Evolutionary conservation across 164 flowering plant genomes (phyloP).

Genomic region (Litsea cubeba): DNA sequence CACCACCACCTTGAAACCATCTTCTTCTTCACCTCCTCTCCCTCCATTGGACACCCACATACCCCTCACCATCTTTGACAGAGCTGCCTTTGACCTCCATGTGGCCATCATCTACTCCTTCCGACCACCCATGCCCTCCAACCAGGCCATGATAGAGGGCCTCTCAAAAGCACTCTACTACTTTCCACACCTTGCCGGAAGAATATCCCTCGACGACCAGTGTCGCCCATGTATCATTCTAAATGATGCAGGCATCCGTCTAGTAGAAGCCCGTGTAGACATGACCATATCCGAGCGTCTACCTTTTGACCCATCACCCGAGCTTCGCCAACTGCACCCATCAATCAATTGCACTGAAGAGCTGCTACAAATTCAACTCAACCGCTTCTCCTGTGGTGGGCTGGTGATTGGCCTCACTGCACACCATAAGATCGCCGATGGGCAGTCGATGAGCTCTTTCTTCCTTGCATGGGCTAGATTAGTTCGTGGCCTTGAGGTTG

Average conservation of each 20-base stretch:
- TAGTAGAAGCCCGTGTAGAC: slow-evolving; percentile 7
- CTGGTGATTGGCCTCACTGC: slow-evolving; percentile 4
- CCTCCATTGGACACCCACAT: background rate
- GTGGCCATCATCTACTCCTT: slow-evolving; percentile 5
- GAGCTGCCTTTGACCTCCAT: slow-evolving; percentile 10
- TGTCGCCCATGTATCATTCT: slow-evolving; percentile 3
- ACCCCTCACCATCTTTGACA: slow-evolving; percentile 15
- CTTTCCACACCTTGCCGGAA: slow-evolving; percentile 13
- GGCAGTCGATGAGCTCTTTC: slow-evolving; percentile 5
- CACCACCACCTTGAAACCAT: slow-evolving; percentile 6
- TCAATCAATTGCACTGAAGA: slow-evolving; percentile 7
- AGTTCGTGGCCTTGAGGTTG: slow-evolving; percentile 3
- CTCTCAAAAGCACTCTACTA: slow-evolving; percentile 7
- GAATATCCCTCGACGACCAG: background rate
- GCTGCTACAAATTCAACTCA: slow-evolving; percentile 13
- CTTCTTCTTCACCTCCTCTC: slow-evolving; percentile 1
- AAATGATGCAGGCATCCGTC: slow-evolving; percentile 12
- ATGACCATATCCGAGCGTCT: background rate
- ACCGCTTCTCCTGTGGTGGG: slow-evolving; percentile 6
- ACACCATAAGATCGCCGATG: slow-evolving; percentile 6
- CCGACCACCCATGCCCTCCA: slow-evolving; percentile 11
- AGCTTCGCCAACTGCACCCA: slow-evolving; percentile 1
- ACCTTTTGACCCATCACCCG: background rate
- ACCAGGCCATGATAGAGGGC: slow-evolving; percentile 6
- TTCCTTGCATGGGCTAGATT: slow-evolving; percentile 8